Base-by-base conservation (phyloP, 495 filamentous ascomycete genomes). In the Hyaloscypha bicolor region DNA sequence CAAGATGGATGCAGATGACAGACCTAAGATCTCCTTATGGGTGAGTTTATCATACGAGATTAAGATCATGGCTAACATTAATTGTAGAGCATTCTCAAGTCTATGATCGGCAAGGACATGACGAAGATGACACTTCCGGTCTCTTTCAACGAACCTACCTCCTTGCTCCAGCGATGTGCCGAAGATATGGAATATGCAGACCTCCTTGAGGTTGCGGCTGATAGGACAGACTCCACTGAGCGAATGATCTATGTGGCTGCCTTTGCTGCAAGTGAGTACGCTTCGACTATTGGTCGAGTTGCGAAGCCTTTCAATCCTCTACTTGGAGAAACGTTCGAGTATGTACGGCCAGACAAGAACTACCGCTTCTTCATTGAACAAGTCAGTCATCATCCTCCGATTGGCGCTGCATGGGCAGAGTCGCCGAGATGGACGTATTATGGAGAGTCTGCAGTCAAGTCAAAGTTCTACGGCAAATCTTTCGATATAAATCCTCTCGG, bases 81-180 rank as follows among this genome's bases (percentile, higher is more conserved):
- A 19, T 62, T n/a, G 62, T 67, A 98, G 94, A 89, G 90, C 65
- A 97, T 99, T 68, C 79, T 99, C 58, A 98, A 98, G 82, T 99
- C 95, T 51, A 99, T 99, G 95, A 97, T 99, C 73, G 95, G 95
- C 64, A 99, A 98, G 76, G 95, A 99, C 75, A 98, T 99, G 95
- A 99, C 95, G 22, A 97, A 93, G 80, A 98, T 99, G 95, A 99
- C 95, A 3, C 83, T 99, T 5, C 95, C 95, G 0, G 95, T 99
- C 6, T 97, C 95, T 12, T 99, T 99, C 81, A 99, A 99, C 76
- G 95, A 99, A 78, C 96, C 96, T 14, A 99, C 95, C 12, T 98
- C 95, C 21, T 80, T 99, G n/a, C 86, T 99, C 25, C 93, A 98
- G 73, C 91, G 95, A 74, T 93, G 96, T 33, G 92, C 92, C 3